These are phyloP conservation scores for Kwoniella mangroviensis DNA, from an alignment of 768 basidiomycete species.

Conservation along the genomic window DNA sequence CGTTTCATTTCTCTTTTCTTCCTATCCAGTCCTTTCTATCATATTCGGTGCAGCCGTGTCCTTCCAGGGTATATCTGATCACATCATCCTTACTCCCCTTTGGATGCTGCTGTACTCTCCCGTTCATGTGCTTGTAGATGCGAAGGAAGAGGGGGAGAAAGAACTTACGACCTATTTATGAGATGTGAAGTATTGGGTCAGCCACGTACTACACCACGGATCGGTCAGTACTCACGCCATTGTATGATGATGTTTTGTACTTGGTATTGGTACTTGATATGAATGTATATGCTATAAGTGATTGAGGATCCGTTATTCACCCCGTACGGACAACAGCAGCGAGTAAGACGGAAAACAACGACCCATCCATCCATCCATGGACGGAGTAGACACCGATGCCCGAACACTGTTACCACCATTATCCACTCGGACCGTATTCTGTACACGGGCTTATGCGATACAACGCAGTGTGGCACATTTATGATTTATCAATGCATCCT, in stretches of 20 bases:
- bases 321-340: too few relatives aligned
- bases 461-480: neutral
- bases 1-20: too few relatives aligned
- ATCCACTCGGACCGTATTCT: neutral
- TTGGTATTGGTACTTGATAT: neutral
- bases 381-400: constrained; percentile 6
- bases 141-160: neutral
- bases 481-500: neutral
- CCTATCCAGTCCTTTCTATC: too few relatives aligned
- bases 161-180: constrained; percentile 3
- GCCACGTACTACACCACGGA: too few relatives aligned
- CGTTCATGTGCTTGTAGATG: neutral
- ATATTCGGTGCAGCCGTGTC: neutral
- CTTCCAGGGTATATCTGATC: too few relatives aligned
- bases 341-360: neutral
- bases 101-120: neutral
- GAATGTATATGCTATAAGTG: neutral
- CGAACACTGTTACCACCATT: neutral
- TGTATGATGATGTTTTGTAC: neutral
- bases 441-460: constrained; percentile 4
- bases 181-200: neutral
- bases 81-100: neutral
- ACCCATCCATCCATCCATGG: too few relatives aligned
- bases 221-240: constrained; percentile 12
- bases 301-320: neutral